phyloP scores from a whole-genome alignment of 257 asterid genomes.

The Ligustrum vulgare region DNA sequence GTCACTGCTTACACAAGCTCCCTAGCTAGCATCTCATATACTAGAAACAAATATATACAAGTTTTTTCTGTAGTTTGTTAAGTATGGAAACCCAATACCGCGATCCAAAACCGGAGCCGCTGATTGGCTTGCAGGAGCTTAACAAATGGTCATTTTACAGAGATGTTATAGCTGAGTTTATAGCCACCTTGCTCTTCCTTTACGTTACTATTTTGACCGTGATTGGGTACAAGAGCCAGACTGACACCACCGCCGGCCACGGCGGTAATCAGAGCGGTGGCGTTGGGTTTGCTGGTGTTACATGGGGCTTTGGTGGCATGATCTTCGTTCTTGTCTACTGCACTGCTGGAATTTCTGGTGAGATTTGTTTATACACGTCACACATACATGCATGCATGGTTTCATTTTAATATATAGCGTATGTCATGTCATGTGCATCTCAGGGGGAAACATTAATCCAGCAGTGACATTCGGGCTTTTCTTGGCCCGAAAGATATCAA shows the following conservation, averaged over 20 bases:
- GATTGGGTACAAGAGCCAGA: slow-evolving; percentile 36
- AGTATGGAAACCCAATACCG: slow-evolving; percentile 31
- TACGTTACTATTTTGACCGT: slow-evolving; percentile 39
- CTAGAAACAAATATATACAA: neutral
- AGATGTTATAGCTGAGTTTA: slow-evolving; percentile 45
- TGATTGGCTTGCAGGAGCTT: slow-evolving; percentile 39
- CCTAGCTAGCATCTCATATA: neutral
- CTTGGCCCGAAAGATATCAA: slow-evolving; percentile 47
- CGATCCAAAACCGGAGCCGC: slow-evolving; percentile 42
- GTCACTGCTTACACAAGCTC: no score
- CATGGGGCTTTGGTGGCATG: slow-evolving; percentile 1
- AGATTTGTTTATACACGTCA: neutral
- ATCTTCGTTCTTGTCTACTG: neutral
- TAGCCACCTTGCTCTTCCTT: slow-evolving; percentile 45
- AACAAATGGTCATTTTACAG: slow-evolving; percentile 47
- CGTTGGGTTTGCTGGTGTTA: slow-evolving; percentile 34
- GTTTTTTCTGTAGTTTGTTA: neutral
- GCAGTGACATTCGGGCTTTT: slow-evolving; percentile 52
- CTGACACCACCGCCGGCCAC: neutral
- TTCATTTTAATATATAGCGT: neutral
- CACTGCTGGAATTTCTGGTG: slow-evolving; percentile 24
- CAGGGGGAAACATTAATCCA: slow-evolving; percentile 55
- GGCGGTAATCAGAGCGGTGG: slow-evolving; percentile 20
- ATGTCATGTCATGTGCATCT: neutral
- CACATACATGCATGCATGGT: no score